A percentile compares a stretch with the other conserved stretches of the same genome.
phyloP scores from a whole-genome alignment of 2,329 filamentous ascomycete species.

The Exophiala spinifera region DNA sequence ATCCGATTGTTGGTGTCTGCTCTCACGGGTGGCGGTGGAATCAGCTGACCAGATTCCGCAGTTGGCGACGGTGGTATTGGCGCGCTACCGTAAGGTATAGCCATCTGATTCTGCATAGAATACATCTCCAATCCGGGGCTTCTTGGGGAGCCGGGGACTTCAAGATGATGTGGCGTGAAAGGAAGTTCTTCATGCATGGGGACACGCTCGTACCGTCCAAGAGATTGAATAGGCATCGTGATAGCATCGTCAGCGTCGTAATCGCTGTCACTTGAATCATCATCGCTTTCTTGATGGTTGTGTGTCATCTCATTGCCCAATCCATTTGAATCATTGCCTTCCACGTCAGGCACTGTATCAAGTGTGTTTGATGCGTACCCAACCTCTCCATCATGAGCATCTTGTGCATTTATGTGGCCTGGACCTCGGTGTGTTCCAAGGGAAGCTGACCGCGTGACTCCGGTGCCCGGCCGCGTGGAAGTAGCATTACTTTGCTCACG shows the following conservation, averaged over 20 bases:
- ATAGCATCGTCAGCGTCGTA: constrained; percentile 18
- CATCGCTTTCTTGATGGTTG: constrained; percentile 37
- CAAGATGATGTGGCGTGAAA: constrained; percentile 17
- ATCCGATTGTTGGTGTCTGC: constrained; percentile 12
- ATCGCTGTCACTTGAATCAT: constrained; percentile 27
- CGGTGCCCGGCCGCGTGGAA: constrained; percentile 32
- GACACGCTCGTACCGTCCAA: constrained; percentile 13
- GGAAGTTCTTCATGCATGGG: constrained; percentile 18
- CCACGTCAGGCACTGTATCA: constrained; percentile 21
- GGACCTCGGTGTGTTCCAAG: constrained; percentile 42
- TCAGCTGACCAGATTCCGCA: constrained; percentile 34
- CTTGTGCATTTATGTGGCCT: constrained; percentile 34
- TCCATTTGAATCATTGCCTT: constrained; percentile 32
- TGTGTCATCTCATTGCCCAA: constrained; percentile 32
- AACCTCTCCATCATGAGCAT: constrained; percentile 29
- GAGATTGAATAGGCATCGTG: constrained; percentile 14
- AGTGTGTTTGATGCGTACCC: constrained; percentile 24
- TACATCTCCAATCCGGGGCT: constrained; percentile 16
- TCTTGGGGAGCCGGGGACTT: constrained; percentile 26
- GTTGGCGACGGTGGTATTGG: constrained; percentile 33
- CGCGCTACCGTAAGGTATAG: constrained; percentile 22
- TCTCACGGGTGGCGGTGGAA: constrained; percentile 17
- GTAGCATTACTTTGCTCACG: constrained; percentile 36
- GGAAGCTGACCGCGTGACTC: constrained; percentile 38
- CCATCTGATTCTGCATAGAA: constrained; percentile 1